Evolutionary conservation across 306 rosid genomes (phyloP), one percentile per base, ranked within the genome.

Genomic region (Dryas drummondii): DNA sequence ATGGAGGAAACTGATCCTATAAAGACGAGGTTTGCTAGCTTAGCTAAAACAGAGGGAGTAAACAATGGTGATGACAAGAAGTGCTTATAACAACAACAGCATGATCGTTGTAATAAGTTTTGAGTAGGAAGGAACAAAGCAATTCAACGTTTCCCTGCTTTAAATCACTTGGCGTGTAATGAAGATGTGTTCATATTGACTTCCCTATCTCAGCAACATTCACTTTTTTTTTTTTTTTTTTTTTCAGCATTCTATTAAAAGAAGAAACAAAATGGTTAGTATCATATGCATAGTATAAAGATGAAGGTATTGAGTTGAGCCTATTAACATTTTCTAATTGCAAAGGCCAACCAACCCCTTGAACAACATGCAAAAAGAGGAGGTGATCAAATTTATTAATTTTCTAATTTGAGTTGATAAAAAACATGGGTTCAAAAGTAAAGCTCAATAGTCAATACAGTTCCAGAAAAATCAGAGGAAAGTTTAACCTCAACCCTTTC

Each of bases 401-500:
- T 22, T 57, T 57, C 66, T 71, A 40, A 32, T 15, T 14, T 6
- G 46, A 54, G 77, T 46, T n/a, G 73, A 46, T 71, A 13, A 63
- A 57, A 59, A 71, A 78, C 9, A 16, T n/a, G 52, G 47, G 9
- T 37, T 59, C 49, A 45, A 63, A 63, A 72, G 9, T 48, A 26
- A 32, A 49, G 52, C 47, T 45, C 22, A 51, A 2, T 32, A 32
- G 37, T 32, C 37, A 61, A 60, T 8, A 59, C 32, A 11, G 7
- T 27, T 17, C 32, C 7, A 52, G 32, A 42, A 58, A 58, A 66
- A 22, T 17, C 26, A 6, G 76, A 48, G 16, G 70, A 79, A 75
- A 75, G 67, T 58, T 54, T 27, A 27, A 55, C 27, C 76, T 53
- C 68, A 77, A 49, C 76, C 59, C 17, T 78, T 63, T 52, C 41